Evolutionary conservation across 306 rosid genomes (phyloP).

Genomic region (Cyclanthera cordifolia): DNA sequence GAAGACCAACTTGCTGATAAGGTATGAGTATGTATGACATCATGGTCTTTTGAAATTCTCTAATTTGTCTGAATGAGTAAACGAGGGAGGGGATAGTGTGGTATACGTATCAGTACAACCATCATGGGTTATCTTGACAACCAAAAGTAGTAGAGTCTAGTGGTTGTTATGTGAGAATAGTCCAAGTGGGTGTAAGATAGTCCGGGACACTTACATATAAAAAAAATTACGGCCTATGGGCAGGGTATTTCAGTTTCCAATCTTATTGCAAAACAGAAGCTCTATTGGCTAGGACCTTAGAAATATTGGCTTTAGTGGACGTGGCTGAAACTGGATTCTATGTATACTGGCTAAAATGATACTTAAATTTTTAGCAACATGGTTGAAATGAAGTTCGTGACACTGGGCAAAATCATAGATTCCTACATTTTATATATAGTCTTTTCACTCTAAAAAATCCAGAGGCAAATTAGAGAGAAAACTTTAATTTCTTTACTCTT

Average conservation of each 20-base stretch:
- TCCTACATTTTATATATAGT: background rate
- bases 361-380: background rate
- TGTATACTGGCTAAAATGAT: background rate
- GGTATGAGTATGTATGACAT: constrained; percentile 38
- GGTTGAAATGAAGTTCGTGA: background rate
- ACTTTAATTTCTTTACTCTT: background rate
- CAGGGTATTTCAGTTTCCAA: background rate
- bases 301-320: background rate
- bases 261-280: background rate
- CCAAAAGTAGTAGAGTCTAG: too few species aligned
- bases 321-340: background rate
- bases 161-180: too few species aligned
- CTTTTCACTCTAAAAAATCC: background rate
- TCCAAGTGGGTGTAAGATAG: too few species aligned
- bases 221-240: background rate
- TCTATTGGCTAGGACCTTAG: background rate
- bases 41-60: background rate
- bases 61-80: background rate
- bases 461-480: background rate
- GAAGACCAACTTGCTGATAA: constrained; percentile 33
- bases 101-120: too few species aligned
- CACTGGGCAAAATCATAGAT: background rate
- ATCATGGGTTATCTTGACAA: too few species aligned
- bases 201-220: too few species aligned
- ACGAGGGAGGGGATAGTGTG: background rate